Base-by-base conservation (phyloP, 2,329 filamentous ascomycete species). In the Diaporthe caulivora region DNA sequence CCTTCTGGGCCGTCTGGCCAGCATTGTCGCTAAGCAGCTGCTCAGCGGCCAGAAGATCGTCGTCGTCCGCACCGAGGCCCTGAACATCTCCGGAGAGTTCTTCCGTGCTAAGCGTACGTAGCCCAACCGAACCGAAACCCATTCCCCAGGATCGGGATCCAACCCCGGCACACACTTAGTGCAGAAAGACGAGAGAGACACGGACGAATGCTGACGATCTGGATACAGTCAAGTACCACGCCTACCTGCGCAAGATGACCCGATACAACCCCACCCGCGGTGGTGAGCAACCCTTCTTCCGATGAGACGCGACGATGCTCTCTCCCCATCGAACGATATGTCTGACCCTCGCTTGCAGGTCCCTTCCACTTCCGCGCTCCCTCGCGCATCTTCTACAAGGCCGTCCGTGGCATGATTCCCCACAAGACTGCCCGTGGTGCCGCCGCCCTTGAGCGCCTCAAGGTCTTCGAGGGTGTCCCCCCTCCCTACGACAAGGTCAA, bases 31-130 rank as follows among this genome's bases (percentile, higher is more conserved):
- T 86, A 98, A 98, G 94, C 96, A 98, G 91, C 93, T 98, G 84
- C 94, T 98, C 82, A 97, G 93, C 88, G 96, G 96, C 86, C 96
- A 98, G 91, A 98, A 98, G 94, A 97, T 99, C 86, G 96, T 98
- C 83, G 90, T 99, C 82, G 97, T 99, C 86, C 95, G 97, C 91
- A 97, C 94, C 89, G 97, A 99, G 90, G 95, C 95, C 83, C 92
- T 99, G 87, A 99, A 99, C 93, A 99, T 99, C 92, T 99, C 97
- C 81, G 97, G 97, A 90, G 97, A 98, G 91, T 99, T 99, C 94
- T 99, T 99, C 94, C 95, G 97, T 87, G 93, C 96, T 81, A 99
- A 99, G 94, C 94, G 97, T 99, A 98, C 88, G 96, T 98, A 83
- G 31, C 78, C 78, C 78, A 76, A 77, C 76, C 77, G 75, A 71